Evolutionary conservation across 2,329 filamentous ascomycete genomes (phyloP).

Genomic region (Verticillium klebahnii): DNA sequence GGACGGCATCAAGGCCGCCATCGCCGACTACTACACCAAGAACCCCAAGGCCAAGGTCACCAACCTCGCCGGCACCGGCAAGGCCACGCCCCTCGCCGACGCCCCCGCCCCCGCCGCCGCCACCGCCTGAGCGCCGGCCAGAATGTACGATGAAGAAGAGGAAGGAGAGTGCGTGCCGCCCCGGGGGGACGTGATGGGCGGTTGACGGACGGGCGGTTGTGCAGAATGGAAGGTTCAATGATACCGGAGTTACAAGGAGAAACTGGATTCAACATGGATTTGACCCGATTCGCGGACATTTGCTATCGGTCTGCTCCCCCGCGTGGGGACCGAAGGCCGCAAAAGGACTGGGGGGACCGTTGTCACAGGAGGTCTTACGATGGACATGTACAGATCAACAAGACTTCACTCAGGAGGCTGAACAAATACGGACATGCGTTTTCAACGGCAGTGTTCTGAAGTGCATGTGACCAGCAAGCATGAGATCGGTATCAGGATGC

Average conservation of each 20-base stretch:
- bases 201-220: not conserved
- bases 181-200: not conserved
- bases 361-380: not conserved
- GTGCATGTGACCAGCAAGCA: too few relatives aligned
- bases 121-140: constrained; percentile 6
- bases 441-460: too few relatives aligned
- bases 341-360: not conserved
- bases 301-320: not conserved
- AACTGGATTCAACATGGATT: not conserved
- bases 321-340: not conserved
- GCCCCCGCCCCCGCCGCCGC: constrained; percentile 16
- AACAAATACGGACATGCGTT: not conserved
- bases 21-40: constrained; percentile 86
- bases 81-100: constrained; percentile 57
- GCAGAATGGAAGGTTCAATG: not conserved
- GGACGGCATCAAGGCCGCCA: constrained; percentile 87
- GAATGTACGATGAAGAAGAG: not conserved
- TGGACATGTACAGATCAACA: not conserved
- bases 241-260: not conserved
- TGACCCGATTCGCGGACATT: not conserved
- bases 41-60: constrained; percentile 71
- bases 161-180: not conserved
- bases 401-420: not conserved
- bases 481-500: too few relatives aligned
- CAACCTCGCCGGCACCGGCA: constrained; percentile 70